phyloP scores from a whole-genome alignment of 2,329 filamentous ascomycete genomes.

The Cercospora berteroae region DNA sequence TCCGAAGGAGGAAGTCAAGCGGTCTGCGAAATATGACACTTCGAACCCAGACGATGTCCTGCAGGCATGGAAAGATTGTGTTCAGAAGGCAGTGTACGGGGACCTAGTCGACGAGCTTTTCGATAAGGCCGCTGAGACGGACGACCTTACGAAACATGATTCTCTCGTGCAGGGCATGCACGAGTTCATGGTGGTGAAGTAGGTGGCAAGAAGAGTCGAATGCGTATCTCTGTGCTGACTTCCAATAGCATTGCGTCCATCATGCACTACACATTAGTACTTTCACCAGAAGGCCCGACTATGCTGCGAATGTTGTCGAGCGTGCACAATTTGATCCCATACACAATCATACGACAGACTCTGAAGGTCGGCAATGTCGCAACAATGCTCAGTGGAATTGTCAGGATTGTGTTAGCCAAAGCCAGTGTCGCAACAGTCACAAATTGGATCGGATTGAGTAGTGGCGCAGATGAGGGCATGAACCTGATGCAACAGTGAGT shows the following conservation, averaged over 20 bases:
- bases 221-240: not conserved
- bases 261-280: constrained; percentile 68
- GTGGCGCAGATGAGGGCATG: constrained; percentile 72
- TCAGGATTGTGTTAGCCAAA: constrained; percentile 72
- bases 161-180: constrained; percentile 62
- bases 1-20: constrained; percentile 39
- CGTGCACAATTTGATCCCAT: constrained; percentile 68
- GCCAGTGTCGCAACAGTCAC: constrained; percentile 70
- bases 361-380: constrained; percentile 75
- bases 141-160: constrained; percentile 63
- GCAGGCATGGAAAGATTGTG: constrained; percentile 64
- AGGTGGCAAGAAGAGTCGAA: constrained; percentile 33
- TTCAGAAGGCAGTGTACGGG: constrained; percentile 67
- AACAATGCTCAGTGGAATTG: constrained; percentile 75
- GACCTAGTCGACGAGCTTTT: constrained; percentile 65
- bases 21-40: constrained; percentile 54
- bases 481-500: constrained; percentile 67
- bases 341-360: constrained; percentile 69
- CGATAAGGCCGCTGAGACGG: constrained; percentile 58
- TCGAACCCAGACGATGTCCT: constrained; percentile 60
- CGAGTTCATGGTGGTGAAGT: constrained; percentile 71
- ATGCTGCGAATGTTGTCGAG: constrained; percentile 69
- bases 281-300: constrained; percentile 73
- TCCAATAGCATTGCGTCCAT: constrained; percentile 64
- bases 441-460: constrained; percentile 74